Evolutionary conservation across 805 yeast genomes (phyloP).

Genomic region (Lipomyces sp.): DNA sequence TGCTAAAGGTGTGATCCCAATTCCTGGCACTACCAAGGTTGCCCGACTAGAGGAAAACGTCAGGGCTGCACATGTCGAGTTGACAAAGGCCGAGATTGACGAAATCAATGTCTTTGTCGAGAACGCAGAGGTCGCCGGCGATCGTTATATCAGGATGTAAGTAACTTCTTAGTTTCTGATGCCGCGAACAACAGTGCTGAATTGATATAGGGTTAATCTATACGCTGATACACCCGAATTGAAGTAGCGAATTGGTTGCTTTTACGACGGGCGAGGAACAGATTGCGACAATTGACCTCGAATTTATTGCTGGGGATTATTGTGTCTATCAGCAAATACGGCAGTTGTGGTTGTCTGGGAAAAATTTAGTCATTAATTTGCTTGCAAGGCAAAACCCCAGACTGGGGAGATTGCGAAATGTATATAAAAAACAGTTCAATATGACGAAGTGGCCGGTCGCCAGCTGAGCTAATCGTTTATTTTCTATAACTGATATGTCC

Average conservation of each 20-base stretch:
- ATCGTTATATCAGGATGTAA: constrained; percentile 11
- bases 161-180: background rate
- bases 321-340: too few species aligned
- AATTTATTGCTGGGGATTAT: too few species aligned
- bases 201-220: background rate
- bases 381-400: too few species aligned
- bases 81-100: constrained; percentile 15
- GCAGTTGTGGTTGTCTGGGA: too few species aligned
- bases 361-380: too few species aligned
- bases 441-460: too few species aligned
- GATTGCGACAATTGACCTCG: too few species aligned
- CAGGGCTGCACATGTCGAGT: constrained; percentile 24
- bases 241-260: background rate
- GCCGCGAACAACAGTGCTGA: background rate
- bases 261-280: too few species aligned
- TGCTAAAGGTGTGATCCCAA: constrained; percentile 63
- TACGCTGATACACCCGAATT: constrained; percentile 19
- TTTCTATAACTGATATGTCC: too few species aligned
- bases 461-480: too few species aligned
- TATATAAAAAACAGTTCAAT: too few species aligned
- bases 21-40: constrained; percentile 74
- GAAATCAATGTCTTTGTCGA: background rate
- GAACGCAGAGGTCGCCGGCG: constrained; percentile 19
- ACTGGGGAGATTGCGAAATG: too few species aligned
- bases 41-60: constrained; percentile 68